phyloP scores from a whole-genome alignment of 805 yeast species.

The Ogataea angusta region DNA sequence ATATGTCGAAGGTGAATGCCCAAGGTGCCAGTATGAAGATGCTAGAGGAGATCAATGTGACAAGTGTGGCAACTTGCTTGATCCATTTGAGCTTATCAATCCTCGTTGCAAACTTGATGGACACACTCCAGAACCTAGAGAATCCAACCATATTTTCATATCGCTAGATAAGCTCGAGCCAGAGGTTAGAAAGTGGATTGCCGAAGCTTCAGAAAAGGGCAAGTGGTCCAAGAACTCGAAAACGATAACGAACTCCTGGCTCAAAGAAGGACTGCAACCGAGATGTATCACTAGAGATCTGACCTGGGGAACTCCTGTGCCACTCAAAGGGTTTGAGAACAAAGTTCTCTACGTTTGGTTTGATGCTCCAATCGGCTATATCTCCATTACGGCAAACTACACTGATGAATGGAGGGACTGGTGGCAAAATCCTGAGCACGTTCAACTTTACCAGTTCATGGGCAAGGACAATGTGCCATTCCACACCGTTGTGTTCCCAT shows the following conservation, averaged over 20 bases:
- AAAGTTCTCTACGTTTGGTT: constrained; percentile 98
- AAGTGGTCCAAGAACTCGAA: constrained; percentile 90
- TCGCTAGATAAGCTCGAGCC: constrained; percentile 82
- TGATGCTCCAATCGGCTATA: constrained; percentile 96
- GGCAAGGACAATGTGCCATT: constrained; percentile 99
- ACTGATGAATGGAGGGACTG: constrained; percentile 77
- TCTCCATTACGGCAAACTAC: constrained; percentile 94
- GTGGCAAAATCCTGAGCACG: constrained; percentile 95
- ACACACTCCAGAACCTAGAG: constrained; percentile 73
- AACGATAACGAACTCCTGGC: constrained; percentile 89
- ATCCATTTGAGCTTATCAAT: constrained; percentile 88
- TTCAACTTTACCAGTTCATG: constrained; percentile 92
- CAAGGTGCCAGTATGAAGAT: constrained; percentile 90
- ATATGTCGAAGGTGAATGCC: constrained; percentile 96
- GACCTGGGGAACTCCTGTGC: constrained; percentile 98
- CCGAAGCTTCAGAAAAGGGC: constrained; percentile 64
- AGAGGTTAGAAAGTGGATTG: constrained; percentile 68
- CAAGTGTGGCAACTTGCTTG: constrained; percentile 83
- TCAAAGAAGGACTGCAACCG: constrained; percentile 87
- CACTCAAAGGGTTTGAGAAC: constrained; percentile 76
- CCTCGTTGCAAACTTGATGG: constrained; percentile 95
- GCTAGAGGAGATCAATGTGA: constrained; percentile 99
- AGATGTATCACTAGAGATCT: constrained; percentile 97
- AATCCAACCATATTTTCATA: constrained; percentile 83
- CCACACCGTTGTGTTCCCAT: constrained; percentile 98